phyloP scores from a whole-genome alignment of 2,329 filamentous ascomycete species.

The Penicillium brasilianum region DNA sequence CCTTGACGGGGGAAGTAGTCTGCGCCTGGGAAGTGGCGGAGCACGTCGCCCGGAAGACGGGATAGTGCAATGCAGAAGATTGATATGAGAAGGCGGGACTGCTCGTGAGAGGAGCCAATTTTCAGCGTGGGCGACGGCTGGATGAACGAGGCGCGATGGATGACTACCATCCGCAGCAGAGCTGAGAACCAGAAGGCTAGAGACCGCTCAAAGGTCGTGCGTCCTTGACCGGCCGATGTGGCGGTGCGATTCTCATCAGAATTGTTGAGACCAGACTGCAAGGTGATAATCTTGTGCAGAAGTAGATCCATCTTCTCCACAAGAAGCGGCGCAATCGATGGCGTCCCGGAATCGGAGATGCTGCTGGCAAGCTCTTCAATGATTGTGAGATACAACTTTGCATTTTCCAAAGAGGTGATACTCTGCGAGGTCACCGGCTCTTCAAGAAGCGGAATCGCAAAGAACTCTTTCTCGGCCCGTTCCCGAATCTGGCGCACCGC shows the following conservation, averaged over 20 bases:
- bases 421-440: conserved; percentile 25
- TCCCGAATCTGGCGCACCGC: conserved; percentile 48
- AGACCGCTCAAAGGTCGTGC: conserved; percentile 36
- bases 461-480: conserved; percentile 48
- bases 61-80: conserved; percentile 50
- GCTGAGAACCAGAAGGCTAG: conserved; percentile 50
- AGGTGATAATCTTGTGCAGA: conserved; percentile 43
- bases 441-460: conserved; percentile 43
- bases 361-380: conserved; percentile 47
- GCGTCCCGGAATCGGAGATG: conserved; percentile 41
- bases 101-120: conserved; percentile 38
- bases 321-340: conserved; percentile 39
- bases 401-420: conserved; percentile 36
- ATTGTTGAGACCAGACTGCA: conserved; percentile 34
- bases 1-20: conserved; percentile 37
- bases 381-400: conserved; percentile 45
- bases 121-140: conserved; percentile 30
- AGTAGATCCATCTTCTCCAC: conserved; percentile 49
- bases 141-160: conserved; percentile 47
- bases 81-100: conserved; percentile 44
- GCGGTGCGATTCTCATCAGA: conserved; percentile 23
- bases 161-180: conserved; percentile 46
- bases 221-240: conserved; percentile 19
- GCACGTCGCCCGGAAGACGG: conserved; percentile 39
- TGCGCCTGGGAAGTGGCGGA: conserved; percentile 38